Evolutionary conservation across 331 rosid genomes (phyloP).

Genomic region (Erythrophleum ivorense): DNA sequence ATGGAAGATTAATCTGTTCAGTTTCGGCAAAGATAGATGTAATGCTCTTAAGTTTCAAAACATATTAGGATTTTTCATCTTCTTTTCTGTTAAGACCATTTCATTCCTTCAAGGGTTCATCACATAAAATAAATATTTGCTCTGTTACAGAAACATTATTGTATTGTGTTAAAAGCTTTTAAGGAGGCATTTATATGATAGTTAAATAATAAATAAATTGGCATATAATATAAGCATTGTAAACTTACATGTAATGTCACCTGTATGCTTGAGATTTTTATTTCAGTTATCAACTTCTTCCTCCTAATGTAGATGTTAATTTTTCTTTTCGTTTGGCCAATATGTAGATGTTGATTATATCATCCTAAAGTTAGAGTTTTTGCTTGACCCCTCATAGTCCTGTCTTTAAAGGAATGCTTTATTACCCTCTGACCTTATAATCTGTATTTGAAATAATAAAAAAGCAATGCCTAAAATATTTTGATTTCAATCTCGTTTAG

Average conservation of each 20-base stretch:
- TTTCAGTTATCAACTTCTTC: slow-evolving; percentile 11
- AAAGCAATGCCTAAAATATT: slow-evolving; percentile 7
- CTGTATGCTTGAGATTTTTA: slow-evolving; percentile 26
- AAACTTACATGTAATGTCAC: slow-evolving; percentile 1
- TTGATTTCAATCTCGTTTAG: slow-evolving; percentile 32
- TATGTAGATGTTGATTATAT: slow-evolving; percentile 1
- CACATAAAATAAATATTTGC: neutral
- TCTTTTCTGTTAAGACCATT: slow-evolving; percentile 24
- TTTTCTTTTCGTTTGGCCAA: no score
- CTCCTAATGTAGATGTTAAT: slow-evolving; percentile 10
- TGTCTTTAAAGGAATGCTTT: neutral
- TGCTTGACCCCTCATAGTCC: neutral
- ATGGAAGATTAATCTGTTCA: neutral
- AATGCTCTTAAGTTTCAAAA: slow-evolving; percentile 18
- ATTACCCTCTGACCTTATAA: slow-evolving; percentile 19
- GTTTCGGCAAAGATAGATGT: slow-evolving; percentile 7
- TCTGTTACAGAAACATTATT: neutral
- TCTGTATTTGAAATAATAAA: slow-evolving; percentile 11
- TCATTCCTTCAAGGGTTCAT: slow-evolving; percentile 14
- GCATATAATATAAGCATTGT: neutral
- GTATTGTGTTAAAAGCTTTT: neutral
- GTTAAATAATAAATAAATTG: slow-evolving; percentile 4
- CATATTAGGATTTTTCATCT: slow-evolving; percentile 23
- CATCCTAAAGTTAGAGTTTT: neutral
- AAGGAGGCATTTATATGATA: neutral